phyloP scores from a whole-genome alignment of 805 yeast species.

The Candida xiaguanensis region DNA sequence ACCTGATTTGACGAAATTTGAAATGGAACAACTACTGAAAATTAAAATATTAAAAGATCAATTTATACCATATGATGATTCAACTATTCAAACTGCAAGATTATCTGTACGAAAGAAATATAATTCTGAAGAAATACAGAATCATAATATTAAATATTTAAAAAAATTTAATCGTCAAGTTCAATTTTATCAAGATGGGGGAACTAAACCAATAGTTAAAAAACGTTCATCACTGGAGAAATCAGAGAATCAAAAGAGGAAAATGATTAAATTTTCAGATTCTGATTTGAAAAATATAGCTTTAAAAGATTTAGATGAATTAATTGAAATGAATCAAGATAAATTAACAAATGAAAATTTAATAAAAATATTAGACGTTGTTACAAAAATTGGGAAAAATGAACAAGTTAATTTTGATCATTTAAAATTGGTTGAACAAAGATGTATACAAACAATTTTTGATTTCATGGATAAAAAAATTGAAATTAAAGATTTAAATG shows the following conservation, averaged over 20 bases:
- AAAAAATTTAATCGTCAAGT: conserved; percentile 14
- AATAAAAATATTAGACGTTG: conserved; percentile 3
- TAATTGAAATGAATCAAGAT: not conserved
- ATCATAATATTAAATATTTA: conserved; percentile 17
- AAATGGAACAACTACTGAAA: not conserved
- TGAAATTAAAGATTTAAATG: not conserved
- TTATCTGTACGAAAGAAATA: conserved; percentile 22
- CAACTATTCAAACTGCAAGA: conserved; percentile 11
- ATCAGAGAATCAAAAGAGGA: not conserved
- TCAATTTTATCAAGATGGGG: not conserved
- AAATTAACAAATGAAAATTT: conserved; percentile 1
- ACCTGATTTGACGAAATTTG: not conserved
- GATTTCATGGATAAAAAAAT: conserved; percentile 1
- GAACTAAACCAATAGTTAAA: not conserved
- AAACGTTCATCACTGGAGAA: not conserved
- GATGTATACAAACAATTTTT: conserved; percentile 4
- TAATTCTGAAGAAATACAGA: conserved; percentile 13
- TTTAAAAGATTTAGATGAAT: not conserved
- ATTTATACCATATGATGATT: not conserved
- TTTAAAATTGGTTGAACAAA: conserved; percentile 2
- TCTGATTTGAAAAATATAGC: conserved; percentile 3
- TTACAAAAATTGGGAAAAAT: not conserved
- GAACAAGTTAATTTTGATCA: not conserved
- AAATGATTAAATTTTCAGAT: conserved; percentile 3
- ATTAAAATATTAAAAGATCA: not conserved